Evolutionary conservation across 306 rosid species (phyloP), one percentile per base, ranked within the genome.

Genomic region (Quercus rubra): DNA sequence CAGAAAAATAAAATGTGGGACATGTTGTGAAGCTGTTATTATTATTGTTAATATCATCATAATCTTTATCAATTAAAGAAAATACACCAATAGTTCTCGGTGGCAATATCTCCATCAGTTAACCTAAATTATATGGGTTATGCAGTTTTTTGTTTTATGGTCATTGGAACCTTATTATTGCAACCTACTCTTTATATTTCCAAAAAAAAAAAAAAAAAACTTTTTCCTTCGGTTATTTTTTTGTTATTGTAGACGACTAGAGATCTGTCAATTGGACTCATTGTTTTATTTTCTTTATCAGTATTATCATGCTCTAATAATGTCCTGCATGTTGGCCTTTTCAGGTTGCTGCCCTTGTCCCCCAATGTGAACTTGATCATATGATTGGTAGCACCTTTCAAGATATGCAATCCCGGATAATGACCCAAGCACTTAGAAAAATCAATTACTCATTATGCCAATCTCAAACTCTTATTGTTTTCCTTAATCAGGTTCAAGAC

Each of bases 341-440:
- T 76, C 91, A 94, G 99, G 99, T 92, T 55, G 99, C 97, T 68
- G 97, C 99, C 79, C 97, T 91, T 43, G 85, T 92, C 74, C 98
- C 98, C 9, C 85, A 91, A 77, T 71, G 81, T 10, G 98, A 94
- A 79, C 86, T 94, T 75, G 94, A 88, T 84, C 88, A 80, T 54
- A 35, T 76, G 78, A 85, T 87, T 41, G 87, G 87, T 75, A 72
- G 77, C 74, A 74, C 79, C 19, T 58, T n/a, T 28, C 66, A 46
- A 78, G 92, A 90, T 81, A 72, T 57, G 12, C 97, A 86, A 78
- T 83, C 94, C 0, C 81, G 64, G 63, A 78, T 92, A 77, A 92
- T 91, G 97, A 87, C 91, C 73, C 91, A 79, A 74, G 92, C 97
- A 43, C 86, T 92, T 55, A 83, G 95, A 57, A 94, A 92, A 86